phyloP scores from a whole-genome alignment of 768 basidiomycete species.

The Fomitopsis serialis region DNA sequence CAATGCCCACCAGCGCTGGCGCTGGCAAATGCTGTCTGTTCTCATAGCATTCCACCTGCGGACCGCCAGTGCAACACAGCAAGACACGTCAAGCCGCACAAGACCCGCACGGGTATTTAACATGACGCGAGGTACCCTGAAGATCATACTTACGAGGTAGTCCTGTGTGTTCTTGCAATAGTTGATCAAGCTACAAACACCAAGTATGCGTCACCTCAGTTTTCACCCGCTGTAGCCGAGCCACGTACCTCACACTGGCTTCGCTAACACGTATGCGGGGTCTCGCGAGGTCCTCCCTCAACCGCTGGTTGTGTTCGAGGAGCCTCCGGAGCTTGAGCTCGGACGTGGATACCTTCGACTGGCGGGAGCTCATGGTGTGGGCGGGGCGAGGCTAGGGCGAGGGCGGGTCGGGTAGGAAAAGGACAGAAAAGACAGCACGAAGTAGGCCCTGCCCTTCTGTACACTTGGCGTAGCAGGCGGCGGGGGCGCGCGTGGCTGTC shows the following conservation, averaged over 20 bases:
- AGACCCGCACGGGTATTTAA: too few species aligned
- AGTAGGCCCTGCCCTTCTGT: neutral
- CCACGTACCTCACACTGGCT: conserved; percentile 55
- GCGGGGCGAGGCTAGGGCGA: neutral
- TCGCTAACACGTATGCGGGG: conserved; percentile 72
- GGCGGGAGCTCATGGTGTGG: conserved; percentile 22
- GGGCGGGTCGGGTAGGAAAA: neutral
- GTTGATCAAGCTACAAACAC: conserved; percentile 50
- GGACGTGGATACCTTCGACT: conserved; percentile 64
- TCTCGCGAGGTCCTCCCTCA: conserved; percentile 67
- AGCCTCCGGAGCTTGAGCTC: conserved; percentile 79
- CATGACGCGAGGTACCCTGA: too few species aligned
- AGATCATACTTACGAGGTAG: conserved; percentile 54
- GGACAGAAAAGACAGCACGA: conserved; percentile 1
- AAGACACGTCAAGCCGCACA: too few species aligned
- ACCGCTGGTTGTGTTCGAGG: conserved; percentile 67
- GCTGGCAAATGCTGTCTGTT: too few species aligned
- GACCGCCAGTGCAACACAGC: too few species aligned
- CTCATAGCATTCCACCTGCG: too few species aligned
- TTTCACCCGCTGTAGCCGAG: neutral
- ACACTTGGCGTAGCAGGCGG: neutral
- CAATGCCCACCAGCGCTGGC: too few species aligned
- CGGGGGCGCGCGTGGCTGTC: neutral
- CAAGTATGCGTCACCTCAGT: neutral
- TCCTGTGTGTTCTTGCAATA: conserved; percentile 74